These are phyloP conservation scores for Arachnopeziza araneosa DNA, from an alignment of 2,329 filamentous ascomycete genomes.

Conservation along the genomic window DNA sequence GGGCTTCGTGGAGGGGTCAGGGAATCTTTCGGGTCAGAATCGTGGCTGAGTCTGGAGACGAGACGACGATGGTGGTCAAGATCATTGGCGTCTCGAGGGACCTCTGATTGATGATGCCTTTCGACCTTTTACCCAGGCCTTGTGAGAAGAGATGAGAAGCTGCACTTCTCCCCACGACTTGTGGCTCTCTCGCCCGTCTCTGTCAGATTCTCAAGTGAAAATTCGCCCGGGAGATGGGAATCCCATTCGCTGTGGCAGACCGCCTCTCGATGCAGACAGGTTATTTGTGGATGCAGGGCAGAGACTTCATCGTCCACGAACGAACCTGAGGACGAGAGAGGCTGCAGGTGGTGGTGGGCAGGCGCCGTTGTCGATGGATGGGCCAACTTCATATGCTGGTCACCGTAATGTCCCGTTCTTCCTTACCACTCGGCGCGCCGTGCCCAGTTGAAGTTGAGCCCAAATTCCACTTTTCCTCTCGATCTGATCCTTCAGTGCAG, in stretches of 20 bases:
- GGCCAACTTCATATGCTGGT: background rate
- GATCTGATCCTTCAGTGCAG: background rate
- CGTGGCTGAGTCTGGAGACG: background rate
- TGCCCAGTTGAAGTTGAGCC: background rate
- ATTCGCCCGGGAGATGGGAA: background rate
- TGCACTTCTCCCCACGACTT: background rate
- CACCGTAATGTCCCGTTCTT: background rate
- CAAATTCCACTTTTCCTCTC: background rate
- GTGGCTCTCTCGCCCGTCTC: background rate
- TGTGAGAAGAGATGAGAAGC: background rate
- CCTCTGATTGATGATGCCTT: background rate
- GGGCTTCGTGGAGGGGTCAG: background rate
- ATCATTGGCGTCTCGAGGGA: background rate
- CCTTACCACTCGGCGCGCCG: background rate
- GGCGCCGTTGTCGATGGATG: too few relatives aligned
- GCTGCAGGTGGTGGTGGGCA: background rate
- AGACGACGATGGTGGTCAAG: background rate
- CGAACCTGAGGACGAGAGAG: background rate
- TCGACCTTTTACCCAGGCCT: background rate
- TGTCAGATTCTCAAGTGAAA: background rate
- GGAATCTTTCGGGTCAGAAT: background rate
- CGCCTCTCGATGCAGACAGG: constrained; percentile 1
- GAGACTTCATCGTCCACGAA: background rate
- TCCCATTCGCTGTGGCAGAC: background rate
- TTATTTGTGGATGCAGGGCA: constrained; percentile 6